Evolutionary conservation across 2,329 filamentous ascomycete genomes (phyloP).

Genomic region (Phaeosphaeria sp.): DNA sequence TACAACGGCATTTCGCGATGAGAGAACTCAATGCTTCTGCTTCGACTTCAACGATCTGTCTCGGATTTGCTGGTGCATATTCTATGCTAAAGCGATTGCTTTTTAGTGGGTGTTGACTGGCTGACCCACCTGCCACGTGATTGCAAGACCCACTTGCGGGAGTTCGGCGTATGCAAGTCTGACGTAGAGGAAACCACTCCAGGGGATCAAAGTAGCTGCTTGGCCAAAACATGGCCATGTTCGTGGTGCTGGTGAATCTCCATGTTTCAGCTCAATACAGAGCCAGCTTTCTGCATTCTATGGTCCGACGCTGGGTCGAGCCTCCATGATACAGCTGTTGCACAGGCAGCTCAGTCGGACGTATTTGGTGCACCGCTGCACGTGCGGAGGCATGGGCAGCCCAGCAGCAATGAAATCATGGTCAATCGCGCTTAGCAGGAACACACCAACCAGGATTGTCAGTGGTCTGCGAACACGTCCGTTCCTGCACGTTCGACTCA

Average conservation of each 20-base stretch:
- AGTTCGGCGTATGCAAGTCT: constrained; percentile 24
- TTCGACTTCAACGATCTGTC: not conserved
- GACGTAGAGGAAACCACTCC: constrained; percentile 29
- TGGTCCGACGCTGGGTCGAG: constrained; percentile 1
- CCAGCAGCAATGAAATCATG: constrained; percentile 17
- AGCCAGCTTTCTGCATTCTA: constrained; percentile 14
- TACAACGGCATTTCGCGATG: no score
- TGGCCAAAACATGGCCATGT: constrained; percentile 22
- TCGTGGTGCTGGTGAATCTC: constrained; percentile 17
- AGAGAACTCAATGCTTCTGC: not conserved
- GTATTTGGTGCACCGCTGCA: constrained; percentile 18
- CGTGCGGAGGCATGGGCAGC: constrained; percentile 32
- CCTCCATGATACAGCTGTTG: constrained; percentile 6
- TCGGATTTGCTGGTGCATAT: not conserved
- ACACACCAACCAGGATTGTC: constrained; percentile 21
- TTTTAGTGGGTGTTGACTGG: not conserved
- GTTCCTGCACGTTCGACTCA: constrained; percentile 39
- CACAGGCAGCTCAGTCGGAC: not conserved
- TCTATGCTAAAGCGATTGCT: not conserved
- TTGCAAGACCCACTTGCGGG: not conserved
- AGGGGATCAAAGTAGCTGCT: constrained; percentile 12
- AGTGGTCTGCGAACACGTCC: constrained; percentile 27
- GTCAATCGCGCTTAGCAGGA: constrained; percentile 11
- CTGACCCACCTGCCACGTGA: not conserved
- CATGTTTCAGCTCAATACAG: constrained; percentile 29